These are phyloP conservation scores for Solanum pinnatisectum DNA, from an alignment of 257 asterid genomes.

Conservation along the genomic window DNA sequence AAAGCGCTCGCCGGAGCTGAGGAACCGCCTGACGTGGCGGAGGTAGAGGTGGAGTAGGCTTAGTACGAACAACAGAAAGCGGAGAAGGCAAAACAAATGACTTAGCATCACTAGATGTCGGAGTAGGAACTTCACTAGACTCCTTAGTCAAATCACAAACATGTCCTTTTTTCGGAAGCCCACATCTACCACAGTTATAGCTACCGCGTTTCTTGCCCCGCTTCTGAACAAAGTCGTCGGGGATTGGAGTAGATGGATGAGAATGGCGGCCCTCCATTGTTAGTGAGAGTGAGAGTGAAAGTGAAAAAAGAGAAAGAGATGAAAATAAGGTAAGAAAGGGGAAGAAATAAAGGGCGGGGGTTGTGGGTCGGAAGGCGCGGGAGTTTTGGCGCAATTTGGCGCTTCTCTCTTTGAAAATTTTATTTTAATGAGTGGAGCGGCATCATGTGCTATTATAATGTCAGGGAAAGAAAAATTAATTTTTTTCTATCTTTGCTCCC, in stretches of 20 bases:
- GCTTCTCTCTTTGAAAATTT: slow-evolving; percentile 26
- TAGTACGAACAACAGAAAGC: slow-evolving; percentile 15
- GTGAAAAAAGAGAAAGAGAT: not conserved
- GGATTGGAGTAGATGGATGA: slow-evolving; percentile 67
- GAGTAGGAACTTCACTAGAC: not conserved
- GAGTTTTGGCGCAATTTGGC: slow-evolving; percentile 47
- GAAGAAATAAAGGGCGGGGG: slow-evolving; percentile 45
- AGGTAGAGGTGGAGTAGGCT: not conserved
- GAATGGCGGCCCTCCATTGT: slow-evolving; percentile 57
- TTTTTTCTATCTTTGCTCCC: not conserved
- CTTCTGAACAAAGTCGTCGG: slow-evolving; percentile 38
- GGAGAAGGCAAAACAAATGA: slow-evolving; percentile 22
- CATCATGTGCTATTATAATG: not conserved
- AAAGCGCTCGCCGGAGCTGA: slow-evolving; percentile 58
- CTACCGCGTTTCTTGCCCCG: slow-evolving; percentile 64
- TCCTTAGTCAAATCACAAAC: slow-evolving; percentile 19
- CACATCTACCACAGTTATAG: slow-evolving; percentile 93
- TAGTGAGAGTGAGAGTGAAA: not conserved
- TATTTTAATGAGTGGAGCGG: not conserved
- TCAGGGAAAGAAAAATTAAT: not conserved
- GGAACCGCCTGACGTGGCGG: slow-evolving; percentile 8
- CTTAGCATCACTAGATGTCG: slow-evolving; percentile 12
- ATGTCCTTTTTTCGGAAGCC: slow-evolving; percentile 83
- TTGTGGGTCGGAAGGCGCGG: slow-evolving; percentile 46
- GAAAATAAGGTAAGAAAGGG: not conserved